phyloP scores from a whole-genome alignment of 495 filamentous ascomycete genomes.

The Aspergillus mulundensis region DNA sequence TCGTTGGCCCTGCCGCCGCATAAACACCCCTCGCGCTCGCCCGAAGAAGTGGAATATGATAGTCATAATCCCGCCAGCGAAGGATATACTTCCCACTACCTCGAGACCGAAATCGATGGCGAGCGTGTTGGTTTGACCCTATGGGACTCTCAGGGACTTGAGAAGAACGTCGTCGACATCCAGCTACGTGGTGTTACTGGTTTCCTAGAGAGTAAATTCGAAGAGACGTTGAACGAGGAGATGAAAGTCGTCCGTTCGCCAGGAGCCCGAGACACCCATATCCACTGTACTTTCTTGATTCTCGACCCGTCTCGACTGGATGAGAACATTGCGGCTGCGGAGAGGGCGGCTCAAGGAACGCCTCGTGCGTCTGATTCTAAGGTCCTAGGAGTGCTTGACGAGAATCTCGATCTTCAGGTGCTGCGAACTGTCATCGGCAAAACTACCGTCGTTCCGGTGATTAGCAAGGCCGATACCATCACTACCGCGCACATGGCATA shows the following conservation, averaged over 20 bases:
- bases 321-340: slow-evolving; percentile 68
- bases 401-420: slow-evolving; percentile 86
- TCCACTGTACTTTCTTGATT: slow-evolving; percentile 91
- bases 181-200: slow-evolving; percentile 86
- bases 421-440: slow-evolving; percentile 86
- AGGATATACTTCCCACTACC: slow-evolving; percentile 78
- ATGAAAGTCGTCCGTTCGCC: slow-evolving; percentile 94
- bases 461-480: slow-evolving; percentile 96
- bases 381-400: slow-evolving; percentile 66
- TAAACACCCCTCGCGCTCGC: slow-evolving; percentile 57
- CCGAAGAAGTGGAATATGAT: slow-evolving; percentile 46
- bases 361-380: slow-evolving; percentile 45
- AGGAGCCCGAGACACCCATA: slow-evolving; percentile 91
- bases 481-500: slow-evolving; percentile 90
- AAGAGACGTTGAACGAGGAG: slow-evolving; percentile 96
- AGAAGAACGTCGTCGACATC: slow-evolving; percentile 89
- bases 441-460: slow-evolving; percentile 92
- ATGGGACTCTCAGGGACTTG: slow-evolving; percentile 92
- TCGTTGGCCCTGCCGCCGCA: slow-evolving; percentile 75
- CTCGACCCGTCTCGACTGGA: slow-evolving; percentile 87
- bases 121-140: slow-evolving; percentile 91
- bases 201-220: slow-evolving; percentile 96
- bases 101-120: slow-evolving; percentile 91
- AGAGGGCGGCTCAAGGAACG: slow-evolving; percentile 52
- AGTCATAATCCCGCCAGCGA: slow-evolving; percentile 44